These are phyloP conservation scores for Magnusiomyces clavatus DNA, from an alignment of 1,139 yeast genomes.

Conservation along the genomic window DNA sequence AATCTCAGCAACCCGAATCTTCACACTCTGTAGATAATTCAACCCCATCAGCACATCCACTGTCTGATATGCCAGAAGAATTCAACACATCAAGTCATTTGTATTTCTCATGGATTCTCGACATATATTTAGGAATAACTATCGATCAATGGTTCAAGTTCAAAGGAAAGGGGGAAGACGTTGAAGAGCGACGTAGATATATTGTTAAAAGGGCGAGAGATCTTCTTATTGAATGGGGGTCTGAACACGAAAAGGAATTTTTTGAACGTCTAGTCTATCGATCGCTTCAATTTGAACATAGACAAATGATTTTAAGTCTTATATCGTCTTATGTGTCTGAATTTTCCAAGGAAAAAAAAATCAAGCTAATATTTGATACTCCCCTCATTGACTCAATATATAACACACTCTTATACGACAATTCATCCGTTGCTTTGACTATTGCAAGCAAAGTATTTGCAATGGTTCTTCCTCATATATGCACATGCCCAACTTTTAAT, in stretches of 20 bases:
- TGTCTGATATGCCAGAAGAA: background rate
- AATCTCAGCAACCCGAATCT: conserved; percentile 24
- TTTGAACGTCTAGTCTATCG: conserved; percentile 5
- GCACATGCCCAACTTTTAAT: conserved; percentile 25
- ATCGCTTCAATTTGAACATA: conserved; percentile 7
- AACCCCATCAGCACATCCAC: background rate
- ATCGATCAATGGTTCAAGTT: conserved; percentile 7
- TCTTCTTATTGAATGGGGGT: conserved; percentile 33
- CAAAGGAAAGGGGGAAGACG: conserved; percentile 12
- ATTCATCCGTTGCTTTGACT: conserved; percentile 37
- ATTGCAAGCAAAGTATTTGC: conserved; percentile 40
- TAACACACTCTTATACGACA: conserved; percentile 40
- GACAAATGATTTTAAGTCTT: conserved; percentile 8
- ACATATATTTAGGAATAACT: conserved; percentile 13
- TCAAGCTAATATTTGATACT: no score
- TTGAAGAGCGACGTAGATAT: conserved; percentile 37
- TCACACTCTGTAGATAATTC: background rate
- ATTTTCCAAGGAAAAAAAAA: no score
- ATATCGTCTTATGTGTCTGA: conserved; percentile 8
- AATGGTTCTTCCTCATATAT: conserved; percentile 48
- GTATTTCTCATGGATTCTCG: conserved; percentile 17
- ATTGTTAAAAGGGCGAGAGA: conserved; percentile 39
- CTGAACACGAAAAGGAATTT: conserved; percentile 5
- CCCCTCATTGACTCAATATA: conserved; percentile 25
- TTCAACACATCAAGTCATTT: conserved; percentile 8